Evolutionary conservation across 768 basidiomycete genomes (phyloP).

Genomic region (Pholiota molesta): DNA sequence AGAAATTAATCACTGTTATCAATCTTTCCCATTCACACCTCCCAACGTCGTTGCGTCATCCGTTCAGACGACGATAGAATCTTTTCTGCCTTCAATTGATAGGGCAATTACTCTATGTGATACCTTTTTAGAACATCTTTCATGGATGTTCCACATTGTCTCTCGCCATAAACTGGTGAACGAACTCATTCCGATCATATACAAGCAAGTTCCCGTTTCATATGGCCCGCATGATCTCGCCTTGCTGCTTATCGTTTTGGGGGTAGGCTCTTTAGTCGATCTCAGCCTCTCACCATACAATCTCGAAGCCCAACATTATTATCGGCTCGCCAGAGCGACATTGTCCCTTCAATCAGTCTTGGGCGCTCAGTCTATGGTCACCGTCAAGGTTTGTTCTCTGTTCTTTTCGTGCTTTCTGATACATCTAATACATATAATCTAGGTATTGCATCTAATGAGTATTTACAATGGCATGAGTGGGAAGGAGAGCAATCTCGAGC

Average conservation of each 20-base stretch:
- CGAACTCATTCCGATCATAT: conserved; percentile 49
- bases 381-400: conserved; percentile 38
- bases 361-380: conserved; percentile 45
- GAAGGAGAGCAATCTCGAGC: conserved; percentile 51
- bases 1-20: conserved; percentile 45
- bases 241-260: conserved; percentile 47
- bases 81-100: conserved; percentile 45
- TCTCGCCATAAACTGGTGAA: conserved; percentile 46
- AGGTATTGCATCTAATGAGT: conserved; percentile 55
- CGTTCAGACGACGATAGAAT: conserved; percentile 44
- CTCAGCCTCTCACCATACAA: conserved; percentile 47
- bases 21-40: conserved; percentile 49
- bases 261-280: conserved; percentile 52
- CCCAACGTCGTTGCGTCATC: conserved; percentile 33
- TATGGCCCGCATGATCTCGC: conserved; percentile 56
- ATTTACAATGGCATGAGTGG: conserved; percentile 58
- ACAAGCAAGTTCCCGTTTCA: conserved; percentile 35
- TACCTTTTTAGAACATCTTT: conserved; percentile 49
- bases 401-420: background rate
- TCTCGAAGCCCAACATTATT: conserved; percentile 56
- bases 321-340: conserved; percentile 49
- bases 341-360: conserved; percentile 48
- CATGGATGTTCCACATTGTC: conserved; percentile 55
- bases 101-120: conserved; percentile 47
- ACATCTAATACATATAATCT: background rate